A percentile compares a stretch with the other conserved stretches of the same genome.
phyloP scores from a whole-genome alignment of 2,329 filamentous ascomycete genomes.

The Thielaviopsis euricoi region DNA sequence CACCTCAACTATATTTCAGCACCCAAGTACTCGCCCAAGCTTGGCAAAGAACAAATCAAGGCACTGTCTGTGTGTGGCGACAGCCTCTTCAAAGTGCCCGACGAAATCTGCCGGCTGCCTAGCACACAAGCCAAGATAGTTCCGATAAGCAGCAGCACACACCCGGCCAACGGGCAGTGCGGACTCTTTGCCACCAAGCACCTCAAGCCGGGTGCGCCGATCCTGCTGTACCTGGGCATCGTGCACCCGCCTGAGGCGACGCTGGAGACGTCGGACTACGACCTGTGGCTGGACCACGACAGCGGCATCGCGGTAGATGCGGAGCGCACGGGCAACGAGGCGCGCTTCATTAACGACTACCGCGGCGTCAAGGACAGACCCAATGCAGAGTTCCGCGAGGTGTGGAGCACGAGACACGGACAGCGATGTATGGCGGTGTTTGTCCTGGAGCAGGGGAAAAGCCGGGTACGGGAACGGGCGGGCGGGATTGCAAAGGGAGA shows the following conservation, averaged over 20 bases:
- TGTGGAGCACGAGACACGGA: constrained; percentile 35
- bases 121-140: constrained; percentile 36
- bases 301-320: constrained; percentile 44
- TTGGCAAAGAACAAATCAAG: constrained; percentile 26
- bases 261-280: constrained; percentile 37
- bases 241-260: constrained; percentile 28
- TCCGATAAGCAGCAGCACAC: constrained; percentile 30
- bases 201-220: constrained; percentile 36
- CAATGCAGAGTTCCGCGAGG: constrained; percentile 43
- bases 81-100: constrained; percentile 19
- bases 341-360: constrained; percentile 51
- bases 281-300: constrained; percentile 44
- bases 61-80: constrained; percentile 13
- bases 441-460: constrained; percentile 31
- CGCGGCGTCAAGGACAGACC: constrained; percentile 36
- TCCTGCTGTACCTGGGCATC: constrained; percentile 45
- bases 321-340: constrained; percentile 41
- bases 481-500: constrained; percentile 37
- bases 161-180: constrained; percentile 41
- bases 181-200: constrained; percentile 42
- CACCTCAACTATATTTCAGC: constrained; percentile 33
- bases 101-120: constrained; percentile 25
- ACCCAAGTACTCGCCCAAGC: constrained; percentile 30
- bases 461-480: constrained; percentile 13
- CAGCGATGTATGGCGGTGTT: constrained; percentile 42